Evolutionary conservation across 2,329 filamentous ascomycete species (phyloP).

Genomic region (Phaeophleospora eucalypticola): DNA sequence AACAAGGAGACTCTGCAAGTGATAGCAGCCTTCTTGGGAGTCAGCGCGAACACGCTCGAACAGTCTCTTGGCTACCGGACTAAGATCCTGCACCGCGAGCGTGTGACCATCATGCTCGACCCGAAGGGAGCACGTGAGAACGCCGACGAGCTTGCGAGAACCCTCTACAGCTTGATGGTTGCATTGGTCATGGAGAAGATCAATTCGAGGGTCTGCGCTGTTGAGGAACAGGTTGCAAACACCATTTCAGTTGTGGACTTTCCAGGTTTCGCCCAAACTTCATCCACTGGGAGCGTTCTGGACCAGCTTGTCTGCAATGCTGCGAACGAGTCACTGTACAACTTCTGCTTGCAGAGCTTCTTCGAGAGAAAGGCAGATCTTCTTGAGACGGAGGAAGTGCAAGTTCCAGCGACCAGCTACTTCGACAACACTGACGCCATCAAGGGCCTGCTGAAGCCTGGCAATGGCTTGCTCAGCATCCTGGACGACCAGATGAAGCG

Average conservation of each 20-base stretch:
- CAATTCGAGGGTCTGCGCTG: conserved; percentile 82
- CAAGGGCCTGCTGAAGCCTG: conserved; percentile 82
- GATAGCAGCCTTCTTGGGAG: conserved; percentile 90
- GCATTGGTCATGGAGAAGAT: conserved; percentile 90
- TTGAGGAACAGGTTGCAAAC: conserved; percentile 84
- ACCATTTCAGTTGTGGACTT: conserved; percentile 95
- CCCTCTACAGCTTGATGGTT: conserved; percentile 87
- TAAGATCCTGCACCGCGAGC: conserved; percentile 91
- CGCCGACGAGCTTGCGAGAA: conserved; percentile 88
- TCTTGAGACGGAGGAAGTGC: conserved; percentile 89
- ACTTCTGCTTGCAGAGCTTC: conserved; percentile 89
- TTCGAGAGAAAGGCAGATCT: conserved; percentile 92
- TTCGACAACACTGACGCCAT: conserved; percentile 97
- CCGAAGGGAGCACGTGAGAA: conserved; percentile 84
- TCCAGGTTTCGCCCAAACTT: conserved; percentile 83
- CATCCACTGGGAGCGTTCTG: conserved; percentile 76
- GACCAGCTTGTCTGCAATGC: conserved; percentile 95
- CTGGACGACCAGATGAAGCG: conserved; percentile 92
- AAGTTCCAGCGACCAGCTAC: conserved; percentile 86
- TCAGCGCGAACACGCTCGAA: conserved; percentile 76
- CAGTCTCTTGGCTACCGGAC: conserved; percentile 90
- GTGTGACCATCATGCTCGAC: conserved; percentile 98
- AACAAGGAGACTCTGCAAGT: conserved; percentile 87
- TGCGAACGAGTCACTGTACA: conserved; percentile 86
- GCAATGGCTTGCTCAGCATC: conserved; percentile 89